Evolutionary conservation across 2,329 filamentous ascomycete genomes (phyloP), one percentile per base, ranked within the genome.

Genomic region (Tympanopsis confertula): DNA sequence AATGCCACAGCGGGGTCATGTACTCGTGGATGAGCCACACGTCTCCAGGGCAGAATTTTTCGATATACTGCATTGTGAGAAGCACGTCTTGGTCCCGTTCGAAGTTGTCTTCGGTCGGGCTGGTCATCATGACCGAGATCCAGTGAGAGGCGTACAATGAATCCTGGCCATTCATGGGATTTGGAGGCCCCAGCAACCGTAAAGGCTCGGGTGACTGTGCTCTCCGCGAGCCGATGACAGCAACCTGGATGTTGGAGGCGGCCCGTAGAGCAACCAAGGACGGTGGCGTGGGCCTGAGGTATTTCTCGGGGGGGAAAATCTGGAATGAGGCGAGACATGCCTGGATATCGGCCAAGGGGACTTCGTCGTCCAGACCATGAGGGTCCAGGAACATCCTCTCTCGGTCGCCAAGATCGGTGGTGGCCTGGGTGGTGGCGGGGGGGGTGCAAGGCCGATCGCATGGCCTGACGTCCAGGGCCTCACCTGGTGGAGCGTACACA

Each of bases 381-480:
- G 88, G 87, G 50, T 94, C 86, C 45, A 95, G 67, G 52, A 86
- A 93, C 74, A 94, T 89, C 35, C 67, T 63, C 41, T 70, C 65
- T 5, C 56, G 56, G 22, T 26, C n/a, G 13, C 19, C 36, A 42
- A 13, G 39, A 39, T 14, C 41, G 39, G 17, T 35, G 37, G 13
- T 38, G 39, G n/a, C 43, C 43, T 19, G 45, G 40, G 4, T 58
- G 39, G 19, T 39, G 30, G 33, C 56, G 51, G 20, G 56, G 53
- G 46, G 45, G 44, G 48, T 35, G 41, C 51, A 22, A 51, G 51
- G 17, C 37, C 33, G 29, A n/a, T n/a, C n/a, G n/a, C n/a, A n/a
- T n/a, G n/a, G n/a, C n/a, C n/a, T n/a, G n/a, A 62, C 74, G 51
- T 86, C 73, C 36, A 87, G 58, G 20, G 78, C 75, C 47, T 71